Base-by-base conservation (phyloP, 2,329 filamentous ascomycete species). In the Fusarium coicis region DNA sequence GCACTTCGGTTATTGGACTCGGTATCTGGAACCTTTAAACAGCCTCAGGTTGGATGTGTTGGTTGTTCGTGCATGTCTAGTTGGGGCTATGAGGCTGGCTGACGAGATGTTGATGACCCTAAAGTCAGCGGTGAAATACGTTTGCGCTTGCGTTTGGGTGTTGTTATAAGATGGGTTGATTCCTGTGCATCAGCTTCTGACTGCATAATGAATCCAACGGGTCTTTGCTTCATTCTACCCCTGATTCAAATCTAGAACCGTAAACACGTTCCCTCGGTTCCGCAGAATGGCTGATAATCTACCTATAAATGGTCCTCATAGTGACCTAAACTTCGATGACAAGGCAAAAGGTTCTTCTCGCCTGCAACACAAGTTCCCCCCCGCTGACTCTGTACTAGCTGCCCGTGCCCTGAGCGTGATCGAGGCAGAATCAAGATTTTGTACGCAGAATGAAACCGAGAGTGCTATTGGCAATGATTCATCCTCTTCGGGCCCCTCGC, bases 21-120 rank as follows among this genome's bases (percentile, higher is more conserved):
- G n/a, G 23, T 32, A 32, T 56, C 52, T 52, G 36, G 32, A 53
- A 40, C 34, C 46, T 46, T 12, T 43, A 30, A 57, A 18, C 23
- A 43, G 55, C n/a, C 39, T 32, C 23, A 39, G 42, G 18, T 52
- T 42, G 32, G 30, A 40, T 43, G 18, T 50, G 37, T 46, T 53
- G 68, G 32, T 30, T 65, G 49, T 58, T 43, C 54, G 26, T 61
- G 46, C 40, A 57, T 43, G 46, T 60, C 28, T 55, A 70, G 57
- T 61, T 42, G 16, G 50, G 56, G 30, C 32, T 28, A 40, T 47
- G 63, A 34, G 63, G 54, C 63, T 68, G 46, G 54, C 68, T 70
- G 67, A 52, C 36, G 40, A 50, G 37, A 40, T 40, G 23, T 40
- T 52, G 30, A 21, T 40, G 36, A 68, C 30, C 11, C 39, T 26